Evolutionary conservation across 2,329 filamentous ascomycete species (phyloP).

Genomic region (Penicillium rolfsii): DNA sequence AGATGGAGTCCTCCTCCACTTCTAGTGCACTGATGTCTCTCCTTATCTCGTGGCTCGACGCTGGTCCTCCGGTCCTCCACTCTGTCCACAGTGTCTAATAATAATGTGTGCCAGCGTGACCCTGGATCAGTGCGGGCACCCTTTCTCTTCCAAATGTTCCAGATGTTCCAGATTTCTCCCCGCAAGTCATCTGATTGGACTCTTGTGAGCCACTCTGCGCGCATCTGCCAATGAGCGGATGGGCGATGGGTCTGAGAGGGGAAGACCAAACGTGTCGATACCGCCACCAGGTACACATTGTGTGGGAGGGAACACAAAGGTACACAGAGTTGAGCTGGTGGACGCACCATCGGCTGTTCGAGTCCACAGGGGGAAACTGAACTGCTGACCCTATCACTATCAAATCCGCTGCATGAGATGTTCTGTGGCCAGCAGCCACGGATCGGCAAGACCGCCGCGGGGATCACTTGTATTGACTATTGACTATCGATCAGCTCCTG

Average conservation of each 20-base stretch:
- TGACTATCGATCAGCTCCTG: conserved; percentile 5
- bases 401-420: background rate
- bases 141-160: background rate
- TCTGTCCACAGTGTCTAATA: background rate
- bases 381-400: conserved; percentile 3
- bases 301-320: background rate
- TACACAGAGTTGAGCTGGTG: background rate
- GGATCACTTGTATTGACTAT: background rate
- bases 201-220: background rate
- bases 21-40: background rate
- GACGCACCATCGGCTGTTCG: conserved; percentile 3
- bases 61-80: background rate
- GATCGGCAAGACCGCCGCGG: conserved; percentile 16
- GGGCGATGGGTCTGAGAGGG: conserved; percentile 11
- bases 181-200: conserved; percentile 15
- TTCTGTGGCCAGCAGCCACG: conserved; percentile 4
- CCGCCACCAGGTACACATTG: conserved; percentile 13
- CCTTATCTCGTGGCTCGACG: background rate
- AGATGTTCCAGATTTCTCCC: conserved; percentile 22
- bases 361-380: background rate
- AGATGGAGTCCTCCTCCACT: background rate
- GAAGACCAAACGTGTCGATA: conserved; percentile 13
- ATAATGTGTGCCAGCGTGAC: conserved; percentile 12
- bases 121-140: background rate
- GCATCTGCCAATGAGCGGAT: conserved; percentile 20